Evolutionary conservation across 805 yeast genomes (phyloP), one percentile per base, ranked within the genome.

Genomic region (Cyberlindnera sargentensis): DNA sequence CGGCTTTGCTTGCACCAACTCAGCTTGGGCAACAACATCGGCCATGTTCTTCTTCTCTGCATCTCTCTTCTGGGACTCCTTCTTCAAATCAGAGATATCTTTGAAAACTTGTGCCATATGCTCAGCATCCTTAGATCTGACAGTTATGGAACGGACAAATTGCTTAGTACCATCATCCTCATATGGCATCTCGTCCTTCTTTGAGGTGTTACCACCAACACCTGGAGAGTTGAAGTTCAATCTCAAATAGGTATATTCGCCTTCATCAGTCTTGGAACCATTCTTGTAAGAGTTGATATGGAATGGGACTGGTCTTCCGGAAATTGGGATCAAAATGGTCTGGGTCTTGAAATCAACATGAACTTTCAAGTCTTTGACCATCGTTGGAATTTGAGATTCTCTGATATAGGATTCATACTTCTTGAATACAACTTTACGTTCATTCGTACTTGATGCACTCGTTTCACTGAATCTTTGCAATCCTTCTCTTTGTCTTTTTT

Each of bases 271-370:
- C 58, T 89, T 90, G 8, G 95, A 84, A 40, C 96, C 98, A 60
- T 87, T 90, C 58, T 90, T 91, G 68, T 85, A 90, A 4, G 97
- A 73, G 62, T 88, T 88, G 59, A 91, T 89, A 63, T 91, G 99
- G 72, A 93, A 91, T 25, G 99, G 99, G 41, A 93, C 98, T 1
- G 98, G 97, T 57, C 98, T 76, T 49, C 99, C 99, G 57, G 83
- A 78, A 46, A 91, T 84, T 41, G 99, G 99, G 46, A 91, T 68
- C 47, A 91, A 78, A 44, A 91, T 84, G 2, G 97, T 85, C 65
- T 90, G 96, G 45, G 84, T 76, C 57, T 85, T 87, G 61, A 78
- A 73, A 62, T 91, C 99, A 45, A 93, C 89, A 61, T 84, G 90
- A 47, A 91, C 80, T 59, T 81, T 81, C 62, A 93, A 71, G 61